phyloP scores from a whole-genome alignment of 768 basidiomycete species.

The Chalciporus pseudorubinellus region DNA sequence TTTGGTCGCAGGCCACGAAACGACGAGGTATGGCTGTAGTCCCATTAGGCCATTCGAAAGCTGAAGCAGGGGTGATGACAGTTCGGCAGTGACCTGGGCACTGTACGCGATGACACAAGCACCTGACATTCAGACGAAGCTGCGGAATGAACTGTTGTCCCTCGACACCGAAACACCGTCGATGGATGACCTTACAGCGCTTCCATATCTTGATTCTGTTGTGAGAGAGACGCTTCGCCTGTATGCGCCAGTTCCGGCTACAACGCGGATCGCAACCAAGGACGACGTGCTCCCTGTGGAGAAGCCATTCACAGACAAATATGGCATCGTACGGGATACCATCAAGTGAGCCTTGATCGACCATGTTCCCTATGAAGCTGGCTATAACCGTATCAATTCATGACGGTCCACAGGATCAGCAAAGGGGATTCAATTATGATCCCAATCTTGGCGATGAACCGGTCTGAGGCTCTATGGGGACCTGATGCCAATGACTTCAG shows the following conservation, averaged over 20 bases:
- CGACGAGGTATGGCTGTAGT: slow-evolving; percentile 42
- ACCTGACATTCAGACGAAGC: slow-evolving; percentile 48
- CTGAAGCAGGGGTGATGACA: neutral
- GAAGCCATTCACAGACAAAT: slow-evolving; percentile 39
- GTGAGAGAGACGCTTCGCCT: slow-evolving; percentile 60
- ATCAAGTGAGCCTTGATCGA: slow-evolving; percentile 33
- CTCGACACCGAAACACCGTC: slow-evolving; percentile 55
- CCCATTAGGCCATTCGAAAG: neutral
- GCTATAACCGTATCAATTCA: neutral
- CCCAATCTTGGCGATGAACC: too few relatives aligned
- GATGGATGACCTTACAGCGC: slow-evolving; percentile 64
- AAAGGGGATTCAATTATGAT: slow-evolving; percentile 49
- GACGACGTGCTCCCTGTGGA: slow-evolving; percentile 54
- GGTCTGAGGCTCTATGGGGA: too few relatives aligned
- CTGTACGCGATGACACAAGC: slow-evolving; percentile 52
- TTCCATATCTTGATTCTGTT: slow-evolving; percentile 68
- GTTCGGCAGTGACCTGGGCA: slow-evolving; percentile 53
- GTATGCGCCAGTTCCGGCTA: slow-evolving; percentile 44
- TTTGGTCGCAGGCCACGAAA: slow-evolving; percentile 58
- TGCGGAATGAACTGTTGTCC: slow-evolving; percentile 55
- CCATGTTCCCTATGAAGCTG: neutral
- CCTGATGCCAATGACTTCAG: slow-evolving; percentile 58
- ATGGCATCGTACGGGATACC: slow-evolving; percentile 35
- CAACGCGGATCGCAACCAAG: slow-evolving; percentile 43
- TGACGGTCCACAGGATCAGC: slow-evolving; percentile 27